phyloP scores from a whole-genome alignment of 2,329 filamentous ascomycete genomes.

The Ceratocystis eucalypticola region DNA sequence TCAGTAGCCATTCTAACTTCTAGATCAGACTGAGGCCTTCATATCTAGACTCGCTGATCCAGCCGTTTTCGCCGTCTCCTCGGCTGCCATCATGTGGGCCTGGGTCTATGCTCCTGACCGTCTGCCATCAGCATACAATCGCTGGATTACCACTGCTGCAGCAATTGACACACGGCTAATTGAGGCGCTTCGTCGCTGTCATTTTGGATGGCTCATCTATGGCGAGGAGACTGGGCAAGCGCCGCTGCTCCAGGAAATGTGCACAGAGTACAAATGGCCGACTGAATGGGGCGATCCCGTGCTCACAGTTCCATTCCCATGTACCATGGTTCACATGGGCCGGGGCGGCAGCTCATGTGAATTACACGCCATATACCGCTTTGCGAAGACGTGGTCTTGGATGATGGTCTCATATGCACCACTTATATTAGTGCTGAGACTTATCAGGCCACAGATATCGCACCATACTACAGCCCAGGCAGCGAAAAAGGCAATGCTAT shows the following conservation, averaged over 20 bases:
- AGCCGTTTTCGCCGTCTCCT: conserved; percentile 56
- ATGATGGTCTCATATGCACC: conserved; percentile 66
- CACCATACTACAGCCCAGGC: conserved; percentile 34
- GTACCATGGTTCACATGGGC: conserved; percentile 74
- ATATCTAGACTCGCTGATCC: conserved; percentile 42
- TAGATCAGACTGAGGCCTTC: conserved; percentile 24
- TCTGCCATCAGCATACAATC: conserved; percentile 60
- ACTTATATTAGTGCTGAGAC: conserved; percentile 49
- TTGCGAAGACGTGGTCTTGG: conserved; percentile 56
- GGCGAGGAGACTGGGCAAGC: conserved; percentile 60
- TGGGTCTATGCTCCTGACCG: conserved; percentile 67
- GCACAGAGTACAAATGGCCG: conserved; percentile 55
- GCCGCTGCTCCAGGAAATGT: conserved; percentile 56
- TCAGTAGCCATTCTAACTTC: conserved; percentile 10
- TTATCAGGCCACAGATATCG: conserved; percentile 31
- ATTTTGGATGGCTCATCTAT: conserved; percentile 52
- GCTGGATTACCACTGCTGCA: conserved; percentile 69
- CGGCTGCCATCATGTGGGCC: conserved; percentile 71
- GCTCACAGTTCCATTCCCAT: conserved; percentile 58
- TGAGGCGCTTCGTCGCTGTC: conserved; percentile 55
- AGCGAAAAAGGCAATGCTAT: conserved; percentile 40
- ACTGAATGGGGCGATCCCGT: conserved; percentile 59
- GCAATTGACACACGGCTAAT: conserved; percentile 62
- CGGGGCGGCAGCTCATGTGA: conserved; percentile 56
- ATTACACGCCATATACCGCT: conserved; percentile 54